Evolutionary conservation across 768 basidiomycete genomes (phyloP).

Genomic region (Tricholoma sp.): DNA sequence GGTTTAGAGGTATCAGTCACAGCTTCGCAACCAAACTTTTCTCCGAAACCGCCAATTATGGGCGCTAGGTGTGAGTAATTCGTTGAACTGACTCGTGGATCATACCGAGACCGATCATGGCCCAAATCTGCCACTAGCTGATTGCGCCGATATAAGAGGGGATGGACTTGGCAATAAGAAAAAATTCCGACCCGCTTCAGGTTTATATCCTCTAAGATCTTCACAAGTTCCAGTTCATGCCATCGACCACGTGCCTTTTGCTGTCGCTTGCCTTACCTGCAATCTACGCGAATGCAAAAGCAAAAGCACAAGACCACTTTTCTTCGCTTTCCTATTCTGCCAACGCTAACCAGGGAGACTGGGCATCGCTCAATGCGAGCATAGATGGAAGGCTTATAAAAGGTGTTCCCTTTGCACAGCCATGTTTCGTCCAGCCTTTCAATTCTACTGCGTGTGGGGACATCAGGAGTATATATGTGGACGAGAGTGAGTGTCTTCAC

Average conservation of each 20-base stretch:
- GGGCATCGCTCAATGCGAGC: conserved; percentile 12
- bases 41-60: too few species aligned
- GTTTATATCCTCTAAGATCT: too few species aligned
- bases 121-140: too few species aligned
- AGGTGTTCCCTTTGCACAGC: conserved; percentile 18
- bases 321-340: too few species aligned
- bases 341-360: conserved; percentile 5
- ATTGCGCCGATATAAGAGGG: too few species aligned
- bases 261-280: neutral
- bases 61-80: too few species aligned
- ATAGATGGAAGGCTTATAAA: conserved; percentile 13
- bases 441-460: conserved; percentile 11
- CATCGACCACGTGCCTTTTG: neutral
- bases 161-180: too few species aligned
- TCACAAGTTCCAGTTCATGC: neutral
- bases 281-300: neutral
- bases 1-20: too few species aligned
- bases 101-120: too few species aligned
- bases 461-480: conserved; percentile 13
- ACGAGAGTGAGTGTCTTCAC: conserved; percentile 13
- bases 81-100: too few species aligned
- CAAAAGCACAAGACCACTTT: neutral
- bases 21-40: too few species aligned
- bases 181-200: too few species aligned
- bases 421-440: conserved; percentile 16